Evolutionary conservation across 2,329 filamentous ascomycete genomes (phyloP).

Genomic region (Fusarium concolor): DNA sequence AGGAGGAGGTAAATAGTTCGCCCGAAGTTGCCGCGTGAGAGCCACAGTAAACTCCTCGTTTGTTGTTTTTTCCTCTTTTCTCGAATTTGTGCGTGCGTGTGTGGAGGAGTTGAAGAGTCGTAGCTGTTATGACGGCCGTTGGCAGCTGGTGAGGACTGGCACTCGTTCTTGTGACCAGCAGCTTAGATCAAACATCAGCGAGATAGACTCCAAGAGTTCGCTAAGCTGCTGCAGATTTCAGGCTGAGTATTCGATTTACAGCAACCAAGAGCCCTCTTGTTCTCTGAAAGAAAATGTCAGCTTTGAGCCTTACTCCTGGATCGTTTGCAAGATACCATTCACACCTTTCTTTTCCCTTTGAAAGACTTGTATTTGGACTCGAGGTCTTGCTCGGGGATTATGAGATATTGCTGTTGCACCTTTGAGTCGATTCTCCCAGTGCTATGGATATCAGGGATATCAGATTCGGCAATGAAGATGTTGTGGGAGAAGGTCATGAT

Average conservation of each 20-base stretch:
- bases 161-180: not conserved
- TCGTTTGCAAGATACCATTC: not conserved
- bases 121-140: conserved; percentile 7
- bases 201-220: not conserved
- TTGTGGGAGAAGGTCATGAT: not conserved
- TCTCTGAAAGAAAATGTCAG: not conserved
- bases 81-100: not conserved
- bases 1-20: not conserved
- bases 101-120: not conserved
- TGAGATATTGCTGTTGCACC: not conserved
- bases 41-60: not conserved
- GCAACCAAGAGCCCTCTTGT: not conserved
- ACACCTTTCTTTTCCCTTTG: not conserved
- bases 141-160: conserved; percentile 32
- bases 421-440: not conserved
- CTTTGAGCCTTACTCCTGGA: not conserved
- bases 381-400: not conserved
- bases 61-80: not conserved
- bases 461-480: not conserved
- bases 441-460: not conserved
- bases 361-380: not conserved
- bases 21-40: not conserved
- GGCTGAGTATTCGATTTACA: not conserved
- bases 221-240: not conserved
- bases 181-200: not conserved